Percentiles rank a stretch among this genome's conserved stretches.
phyloP scores from a whole-genome alignment of 129 eudicot species.

The Kitagawia praeruptora region DNA sequence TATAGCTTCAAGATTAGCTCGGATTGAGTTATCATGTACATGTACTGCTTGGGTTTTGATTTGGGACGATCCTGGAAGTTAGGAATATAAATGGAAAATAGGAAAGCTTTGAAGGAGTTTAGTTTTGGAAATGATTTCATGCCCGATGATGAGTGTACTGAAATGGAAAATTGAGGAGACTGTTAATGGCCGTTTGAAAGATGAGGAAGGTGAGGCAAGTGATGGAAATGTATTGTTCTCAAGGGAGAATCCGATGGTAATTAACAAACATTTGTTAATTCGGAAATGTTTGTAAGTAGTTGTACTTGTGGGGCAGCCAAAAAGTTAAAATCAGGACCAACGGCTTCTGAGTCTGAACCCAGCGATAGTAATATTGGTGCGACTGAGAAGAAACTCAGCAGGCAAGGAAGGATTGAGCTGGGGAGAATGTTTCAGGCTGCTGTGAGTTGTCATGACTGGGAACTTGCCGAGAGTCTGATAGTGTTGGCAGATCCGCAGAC shows the following conservation, averaged over 20 bases:
- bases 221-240: constrained; percentile 61
- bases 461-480: constrained; percentile 67
- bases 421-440: constrained; percentile 88
- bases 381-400: constrained; percentile 60
- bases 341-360: constrained; percentile 29
- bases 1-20: background rate
- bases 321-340: constrained; percentile 53
- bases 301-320: constrained; percentile 46
- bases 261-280: constrained; percentile 20
- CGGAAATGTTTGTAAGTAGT: constrained; percentile 18
- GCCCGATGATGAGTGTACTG: constrained; percentile 35
- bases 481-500: constrained; percentile 74
- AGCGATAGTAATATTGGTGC: constrained; percentile 31
- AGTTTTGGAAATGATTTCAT: constrained; percentile 23
- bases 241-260: constrained; percentile 56
- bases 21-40: no score
- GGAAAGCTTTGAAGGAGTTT: constrained; percentile 31
- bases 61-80: background rate
- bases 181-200: constrained; percentile 15
- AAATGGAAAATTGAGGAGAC: constrained; percentile 51
- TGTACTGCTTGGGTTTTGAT: background rate
- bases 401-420: constrained; percentile 80
- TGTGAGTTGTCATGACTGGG: constrained; percentile 88
- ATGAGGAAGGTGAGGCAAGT: constrained; percentile 47
- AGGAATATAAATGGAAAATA: constrained; percentile 34